Evolutionary conservation across 305 asterid genomes (phyloP).

Genomic region (Fraxinus velutina): DNA sequence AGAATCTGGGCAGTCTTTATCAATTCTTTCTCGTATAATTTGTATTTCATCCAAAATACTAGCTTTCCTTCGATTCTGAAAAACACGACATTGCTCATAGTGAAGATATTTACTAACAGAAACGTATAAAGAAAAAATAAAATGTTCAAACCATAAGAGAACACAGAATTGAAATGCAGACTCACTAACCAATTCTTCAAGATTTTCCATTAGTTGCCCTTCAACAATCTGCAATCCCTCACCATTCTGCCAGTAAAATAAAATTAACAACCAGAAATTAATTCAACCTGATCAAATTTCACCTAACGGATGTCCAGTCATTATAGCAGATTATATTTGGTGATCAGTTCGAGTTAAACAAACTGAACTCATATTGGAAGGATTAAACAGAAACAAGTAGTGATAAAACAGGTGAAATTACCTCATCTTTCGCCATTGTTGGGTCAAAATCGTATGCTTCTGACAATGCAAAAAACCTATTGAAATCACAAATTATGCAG

Average conservation of each 20-base stretch:
- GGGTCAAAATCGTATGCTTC: neutral
- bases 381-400: neutral
- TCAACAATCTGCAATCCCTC: neutral
- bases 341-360: neutral
- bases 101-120: neutral
- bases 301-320: neutral
- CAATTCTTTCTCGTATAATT: conserved; percentile 35
- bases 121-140: neutral
- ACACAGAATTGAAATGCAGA: neutral
- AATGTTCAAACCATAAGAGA: neutral
- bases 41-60: conserved; percentile 36
- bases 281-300: neutral
- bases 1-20: conserved; percentile 21
- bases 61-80: conserved; percentile 29
- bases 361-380: neutral
- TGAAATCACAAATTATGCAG: neutral
- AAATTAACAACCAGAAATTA: neutral
- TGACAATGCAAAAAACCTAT: neutral
- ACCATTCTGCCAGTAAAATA: neutral
- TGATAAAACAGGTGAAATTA: neutral
- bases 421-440: conserved; percentile 1
- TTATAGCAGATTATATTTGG: neutral
- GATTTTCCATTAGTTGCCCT: neutral
- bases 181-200: neutral
- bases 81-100: conserved; percentile 12